These are phyloP conservation scores for Crepidotus variabilis DNA, from an alignment of 768 basidiomycete species.

Conservation along the genomic window DNA sequence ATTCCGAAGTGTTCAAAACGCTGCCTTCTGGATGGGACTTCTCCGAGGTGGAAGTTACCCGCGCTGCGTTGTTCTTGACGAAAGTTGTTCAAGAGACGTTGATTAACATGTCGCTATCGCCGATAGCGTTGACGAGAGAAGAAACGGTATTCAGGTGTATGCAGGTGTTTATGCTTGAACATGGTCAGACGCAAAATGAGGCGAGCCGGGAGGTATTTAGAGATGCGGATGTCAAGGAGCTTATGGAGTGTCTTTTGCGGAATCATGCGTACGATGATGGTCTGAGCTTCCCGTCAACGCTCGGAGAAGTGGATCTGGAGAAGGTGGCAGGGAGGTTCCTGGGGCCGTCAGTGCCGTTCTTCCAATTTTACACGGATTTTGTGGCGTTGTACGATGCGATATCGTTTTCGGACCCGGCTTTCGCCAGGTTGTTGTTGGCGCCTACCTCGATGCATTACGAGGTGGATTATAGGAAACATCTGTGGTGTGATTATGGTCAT, in stretches of 20 bases:
- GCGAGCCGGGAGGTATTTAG: slow-evolving; percentile 73
- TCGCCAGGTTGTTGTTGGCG: slow-evolving; percentile 71
- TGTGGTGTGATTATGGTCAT: slow-evolving; percentile 81
- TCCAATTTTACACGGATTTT: slow-evolving; percentile 91
- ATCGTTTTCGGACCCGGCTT: slow-evolving; percentile 79
- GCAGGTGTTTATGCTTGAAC: slow-evolving; percentile 96
- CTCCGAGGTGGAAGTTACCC: slow-evolving; percentile 74
- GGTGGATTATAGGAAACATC: slow-evolving; percentile 74
- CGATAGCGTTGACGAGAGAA: slow-evolving; percentile 45
- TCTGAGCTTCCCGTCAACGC: too few relatives aligned
- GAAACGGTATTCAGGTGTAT: slow-evolving; percentile 75
- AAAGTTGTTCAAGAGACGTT: slow-evolving; percentile 45
- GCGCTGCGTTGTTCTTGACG: slow-evolving; percentile 63
- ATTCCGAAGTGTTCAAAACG: slow-evolving; percentile 61
- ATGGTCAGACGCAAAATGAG: slow-evolving; percentile 57
- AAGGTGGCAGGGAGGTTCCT: slow-evolving; percentile 35
- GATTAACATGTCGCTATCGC: slow-evolving; percentile 32
- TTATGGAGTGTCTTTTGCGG: background rate
- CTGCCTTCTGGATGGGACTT: slow-evolving; percentile 74
- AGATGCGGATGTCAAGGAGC: slow-evolving; percentile 49
- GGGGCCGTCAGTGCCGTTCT: slow-evolving; percentile 75
- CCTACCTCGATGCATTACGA: slow-evolving; percentile 76
- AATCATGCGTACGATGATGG: background rate
- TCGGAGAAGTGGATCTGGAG: background rate
- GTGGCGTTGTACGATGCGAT: slow-evolving; percentile 87